Percentiles rank a stretch among this genome's conserved stretches.
Evolutionary conservation across 1,139 yeast genomes (phyloP).

Genomic region (Yamadazyma spencermartinsiae): DNA sequence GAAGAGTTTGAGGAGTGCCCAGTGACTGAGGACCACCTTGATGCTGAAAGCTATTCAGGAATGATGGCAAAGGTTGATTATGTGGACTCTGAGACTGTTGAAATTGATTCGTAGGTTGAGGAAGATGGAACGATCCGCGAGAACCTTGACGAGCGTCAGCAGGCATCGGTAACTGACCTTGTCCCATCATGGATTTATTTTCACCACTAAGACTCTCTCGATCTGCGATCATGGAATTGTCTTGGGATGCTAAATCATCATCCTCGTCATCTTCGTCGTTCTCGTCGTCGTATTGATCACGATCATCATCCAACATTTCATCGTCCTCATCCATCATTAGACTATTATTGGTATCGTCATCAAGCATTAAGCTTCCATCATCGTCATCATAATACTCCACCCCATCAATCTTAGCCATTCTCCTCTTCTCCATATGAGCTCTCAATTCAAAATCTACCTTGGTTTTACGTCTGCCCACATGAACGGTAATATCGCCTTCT

Average conservation of each 20-base stretch:
- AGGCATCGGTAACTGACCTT: not conserved
- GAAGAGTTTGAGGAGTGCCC: not conserved
- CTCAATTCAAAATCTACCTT: slow-evolving; percentile 50
- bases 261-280: slow-evolving; percentile 16
- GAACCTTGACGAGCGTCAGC: not conserved
- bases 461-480: slow-evolving; percentile 49
- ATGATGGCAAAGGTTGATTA: not conserved
- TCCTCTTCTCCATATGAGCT: slow-evolving; percentile 47
- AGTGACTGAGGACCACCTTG: not conserved
- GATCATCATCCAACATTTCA: slow-evolving; percentile 10
- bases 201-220: not conserved
- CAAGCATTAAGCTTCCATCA: slow-evolving; percentile 5
- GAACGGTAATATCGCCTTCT: slow-evolving; percentile 48
- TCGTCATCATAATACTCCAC: slow-evolving; percentile 16
- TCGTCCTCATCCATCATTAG: slow-evolving; percentile 11
- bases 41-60: not conserved
- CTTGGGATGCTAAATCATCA: slow-evolving; percentile 4
- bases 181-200: not conserved
- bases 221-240: slow-evolving; percentile 3
- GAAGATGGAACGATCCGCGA: not conserved
- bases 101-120: not conserved
- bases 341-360: slow-evolving; percentile 6
- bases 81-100: not conserved
- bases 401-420: slow-evolving; percentile 20
- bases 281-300: slow-evolving; percentile 7